Evolutionary conservation across 441 rosid genomes (phyloP), one percentile per base, ranked within the genome.

Genomic region (Manihot esculenta): DNA sequence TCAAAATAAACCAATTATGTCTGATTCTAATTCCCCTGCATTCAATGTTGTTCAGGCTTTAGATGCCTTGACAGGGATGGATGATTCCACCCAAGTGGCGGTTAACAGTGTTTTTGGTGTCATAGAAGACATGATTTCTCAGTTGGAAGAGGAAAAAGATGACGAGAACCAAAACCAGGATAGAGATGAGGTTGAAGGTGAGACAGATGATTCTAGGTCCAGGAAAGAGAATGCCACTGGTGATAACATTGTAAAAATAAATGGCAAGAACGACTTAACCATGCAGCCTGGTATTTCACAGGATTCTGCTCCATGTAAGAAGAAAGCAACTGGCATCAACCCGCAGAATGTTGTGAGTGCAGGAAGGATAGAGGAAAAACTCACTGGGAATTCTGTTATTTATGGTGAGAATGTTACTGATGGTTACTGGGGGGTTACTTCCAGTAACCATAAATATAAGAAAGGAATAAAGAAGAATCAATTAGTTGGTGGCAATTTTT

Each of bases 21-120:
- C 88, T 53, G 88, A 77, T 81, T 72, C 88, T 67, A 78, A 18
- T 66, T 72, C 80, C 53, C 66, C 89, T 42, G 26, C 86, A 56
- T 90, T 93, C 73, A 80, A 73, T 79, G 97, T 91, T 75, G 79
- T 85, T 57, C 86, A 90, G 79, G 98, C 99, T 76, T 80, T 96
- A 27, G 94, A 91, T 83, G 94, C 99, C 69, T 81, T 91, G 72
- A 83, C 98, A 60, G 97, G 93, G 75, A 89, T 96, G 81, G 97
- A 96, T 86, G 98, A 96, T 84, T 88, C 98, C 73, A 93, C 98
- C 53, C 99, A 93, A 76, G 88, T 93, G 72, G 98, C 99, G 76
- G 98, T 96, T 69, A 96, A 96, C 70, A 96, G 91, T 78, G 98
- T 93, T 77, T 93, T 91, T 62, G 98, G 97, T 73, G 99, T 93